Evolutionary conservation across 1,284 basidiomycete species (phyloP).

Genomic region (Ustilago bromivora): DNA sequence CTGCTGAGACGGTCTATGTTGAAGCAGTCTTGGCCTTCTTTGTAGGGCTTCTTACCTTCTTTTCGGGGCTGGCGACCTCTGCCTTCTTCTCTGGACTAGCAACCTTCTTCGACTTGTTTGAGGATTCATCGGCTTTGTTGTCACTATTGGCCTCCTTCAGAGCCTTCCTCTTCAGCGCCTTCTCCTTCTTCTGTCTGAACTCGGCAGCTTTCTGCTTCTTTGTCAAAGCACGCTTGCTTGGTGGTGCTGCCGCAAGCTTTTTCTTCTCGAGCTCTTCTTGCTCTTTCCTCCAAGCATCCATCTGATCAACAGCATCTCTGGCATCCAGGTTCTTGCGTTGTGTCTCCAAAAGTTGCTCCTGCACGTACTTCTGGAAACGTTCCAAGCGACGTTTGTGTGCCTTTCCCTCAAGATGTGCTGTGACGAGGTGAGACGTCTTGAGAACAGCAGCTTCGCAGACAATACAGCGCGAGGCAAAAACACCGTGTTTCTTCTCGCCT

Average conservation of each 20-base stretch:
- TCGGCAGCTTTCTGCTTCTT: constrained; percentile 41
- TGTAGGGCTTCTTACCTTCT: constrained; percentile 4
- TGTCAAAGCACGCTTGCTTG: constrained; percentile 21
- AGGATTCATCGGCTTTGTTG: background rate
- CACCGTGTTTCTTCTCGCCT: constrained; percentile 48
- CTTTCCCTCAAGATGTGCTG: constrained; percentile 36
- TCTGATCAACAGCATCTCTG: constrained; percentile 43
- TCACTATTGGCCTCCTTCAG: constrained; percentile 13
- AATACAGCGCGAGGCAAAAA: constrained; percentile 40
- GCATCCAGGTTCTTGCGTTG: constrained; percentile 38
- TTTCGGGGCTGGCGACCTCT: background rate
- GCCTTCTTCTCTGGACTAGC: constrained; percentile 7
- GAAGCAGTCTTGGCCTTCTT: background rate
- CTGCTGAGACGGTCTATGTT: background rate
- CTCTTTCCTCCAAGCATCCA: constrained; percentile 38
- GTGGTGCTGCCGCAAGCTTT: constrained; percentile 26
- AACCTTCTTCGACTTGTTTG: background rate
- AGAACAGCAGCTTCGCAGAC: constrained; percentile 45
- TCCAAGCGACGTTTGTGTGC: constrained; percentile 41
- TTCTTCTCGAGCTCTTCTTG: constrained; percentile 27
- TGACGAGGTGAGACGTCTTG: constrained; percentile 35
- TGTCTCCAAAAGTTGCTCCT: constrained; percentile 22
- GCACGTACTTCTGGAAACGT: constrained; percentile 37
- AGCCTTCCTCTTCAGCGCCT: constrained; percentile 26
- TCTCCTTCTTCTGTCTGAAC: constrained; percentile 34